Evolutionary conservation across 2,329 filamentous ascomycete species (phyloP), one percentile per base, ranked within the genome.

Genomic region (Lasiodiplodia sp.): DNA sequence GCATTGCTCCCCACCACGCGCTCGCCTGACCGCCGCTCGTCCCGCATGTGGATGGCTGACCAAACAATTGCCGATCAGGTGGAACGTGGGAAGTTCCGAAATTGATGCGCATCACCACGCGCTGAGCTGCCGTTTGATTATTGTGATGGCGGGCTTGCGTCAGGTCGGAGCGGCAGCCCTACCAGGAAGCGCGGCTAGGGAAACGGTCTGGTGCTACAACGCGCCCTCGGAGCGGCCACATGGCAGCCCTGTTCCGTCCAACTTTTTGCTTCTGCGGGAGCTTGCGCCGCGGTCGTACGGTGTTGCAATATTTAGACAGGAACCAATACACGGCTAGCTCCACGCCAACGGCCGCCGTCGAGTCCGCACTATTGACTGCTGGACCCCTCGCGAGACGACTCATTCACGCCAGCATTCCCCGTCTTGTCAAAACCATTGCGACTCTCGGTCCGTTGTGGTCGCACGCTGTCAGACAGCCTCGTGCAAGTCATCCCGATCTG

Each of bases 401-500:
- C 58, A 51, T 63, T 37, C 21, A 44, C 58, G 58, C 58, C 58
- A 37, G 58, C 58, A 63, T 63, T 51, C 44, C 60, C 60, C 28
- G 23, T 64, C 60, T 64, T 64, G 60, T 64, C 60, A 64, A 64
- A 64, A 51, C 10, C 5, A 44, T 49, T 31, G 23, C 58, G 31
- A 23, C n/a, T 40, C 58, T 25, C 47, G 60, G 44, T 52, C 60
- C 60, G 34, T 53, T 14, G 44, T 31, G 58, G 60, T 52, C 52
- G 28, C 60, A 52, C 44, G 58, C 57, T 37, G 58, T 51, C 44
- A 31, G 58, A 49, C 60, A 37, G 60, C 44, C 65, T 67, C 65
- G 65, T 67, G 65, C 65, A 67, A 67, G 55, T 67, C 65, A 67
- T 67, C 65, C 56, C 52, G 64, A 56, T 57, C 64, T 66, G 64